Evolutionary conservation across 768 basidiomycete species (phyloP).

Genomic region (Boletus fagicola): DNA sequence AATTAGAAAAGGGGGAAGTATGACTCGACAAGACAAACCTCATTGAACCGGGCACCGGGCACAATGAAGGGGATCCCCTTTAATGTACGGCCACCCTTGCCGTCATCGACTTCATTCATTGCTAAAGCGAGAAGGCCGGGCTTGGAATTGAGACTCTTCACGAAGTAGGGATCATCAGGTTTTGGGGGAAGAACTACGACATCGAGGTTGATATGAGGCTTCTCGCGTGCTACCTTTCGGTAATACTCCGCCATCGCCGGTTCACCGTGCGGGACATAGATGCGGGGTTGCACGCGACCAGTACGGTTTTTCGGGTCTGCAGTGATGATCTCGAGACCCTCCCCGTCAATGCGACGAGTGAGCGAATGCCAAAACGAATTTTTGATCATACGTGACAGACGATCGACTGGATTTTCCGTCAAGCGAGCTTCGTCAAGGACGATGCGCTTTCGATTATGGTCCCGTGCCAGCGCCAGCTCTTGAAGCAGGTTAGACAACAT

Average conservation of each 20-base stretch:
- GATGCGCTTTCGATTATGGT: conserved; percentile 93
- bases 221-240: conserved; percentile 81
- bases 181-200: conserved; percentile 87
- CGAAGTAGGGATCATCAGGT: conserved; percentile 83
- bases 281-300: conserved; percentile 83
- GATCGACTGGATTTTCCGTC: conserved; percentile 96
- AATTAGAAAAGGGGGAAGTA: conserved; percentile 6
- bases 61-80: conserved; percentile 98
- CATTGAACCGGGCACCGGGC: conserved; percentile 92
- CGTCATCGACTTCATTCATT: conserved; percentile 88
- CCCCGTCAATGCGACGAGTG: conserved; percentile 94
- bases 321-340: conserved; percentile 95
- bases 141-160: conserved; percentile 90
- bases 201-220: conserved; percentile 91
- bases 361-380: conserved; percentile 98
- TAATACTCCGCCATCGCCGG: conserved; percentile 96
- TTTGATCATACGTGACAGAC: conserved; percentile 95
- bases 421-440: conserved; percentile 98
- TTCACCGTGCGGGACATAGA: conserved; percentile 93
- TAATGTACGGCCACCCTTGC: conserved; percentile 72
- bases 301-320: conserved; percentile 98
- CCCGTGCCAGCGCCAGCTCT: conserved; percentile 93
- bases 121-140: conserved; percentile 93
- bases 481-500: conserved; percentile 99
- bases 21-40: conserved; percentile 49